Conservation (phyloP, 106 monocot species). For the Narthecium ossifragum region DNA sequence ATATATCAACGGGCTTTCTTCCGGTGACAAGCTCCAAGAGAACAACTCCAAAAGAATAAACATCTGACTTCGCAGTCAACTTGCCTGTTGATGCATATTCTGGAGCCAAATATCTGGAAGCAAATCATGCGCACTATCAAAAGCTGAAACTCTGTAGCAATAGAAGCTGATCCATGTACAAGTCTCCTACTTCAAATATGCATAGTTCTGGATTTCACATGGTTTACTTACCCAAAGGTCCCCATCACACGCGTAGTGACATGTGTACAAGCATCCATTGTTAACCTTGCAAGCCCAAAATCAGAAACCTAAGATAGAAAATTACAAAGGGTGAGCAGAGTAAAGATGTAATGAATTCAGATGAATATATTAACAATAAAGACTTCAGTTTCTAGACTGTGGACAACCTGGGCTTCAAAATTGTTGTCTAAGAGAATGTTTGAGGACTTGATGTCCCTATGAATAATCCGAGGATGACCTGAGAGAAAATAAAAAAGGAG, state of each 20-base stretch:
- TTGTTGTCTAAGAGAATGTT: conserved; percentile 63
- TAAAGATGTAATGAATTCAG: not conserved
- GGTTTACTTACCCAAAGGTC: conserved; percentile 39
- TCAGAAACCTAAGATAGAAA: conserved; percentile 34
- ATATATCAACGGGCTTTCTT: conserved; percentile 38
- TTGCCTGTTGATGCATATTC: conserved; percentile 53
- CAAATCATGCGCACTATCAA: not conserved
- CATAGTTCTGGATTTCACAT: not conserved
- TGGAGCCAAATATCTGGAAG: conserved; percentile 46
- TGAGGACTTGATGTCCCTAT: conserved; percentile 73
- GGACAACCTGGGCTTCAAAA: conserved; percentile 61
- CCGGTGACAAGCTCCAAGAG: conserved; percentile 47
- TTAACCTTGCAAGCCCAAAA: conserved; percentile 54
- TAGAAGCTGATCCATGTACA: not conserved
- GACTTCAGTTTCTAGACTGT: not conserved
- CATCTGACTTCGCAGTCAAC: conserved; percentile 45
- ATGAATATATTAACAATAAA: not conserved
- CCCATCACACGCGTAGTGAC: conserved; percentile 57
- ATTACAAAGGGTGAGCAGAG: not conserved
- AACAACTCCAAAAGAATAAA: conserved; percentile 51
- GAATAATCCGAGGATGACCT: conserved; percentile 73
- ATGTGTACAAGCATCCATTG: conserved; percentile 31
- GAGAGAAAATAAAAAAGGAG: conserved; percentile 1
- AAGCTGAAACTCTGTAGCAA: not conserved
- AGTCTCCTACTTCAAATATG: not conserved